Conservation (phyloP, 495 filamentous ascomycete genomes). For the Elasticomyces elasticus region DNA sequence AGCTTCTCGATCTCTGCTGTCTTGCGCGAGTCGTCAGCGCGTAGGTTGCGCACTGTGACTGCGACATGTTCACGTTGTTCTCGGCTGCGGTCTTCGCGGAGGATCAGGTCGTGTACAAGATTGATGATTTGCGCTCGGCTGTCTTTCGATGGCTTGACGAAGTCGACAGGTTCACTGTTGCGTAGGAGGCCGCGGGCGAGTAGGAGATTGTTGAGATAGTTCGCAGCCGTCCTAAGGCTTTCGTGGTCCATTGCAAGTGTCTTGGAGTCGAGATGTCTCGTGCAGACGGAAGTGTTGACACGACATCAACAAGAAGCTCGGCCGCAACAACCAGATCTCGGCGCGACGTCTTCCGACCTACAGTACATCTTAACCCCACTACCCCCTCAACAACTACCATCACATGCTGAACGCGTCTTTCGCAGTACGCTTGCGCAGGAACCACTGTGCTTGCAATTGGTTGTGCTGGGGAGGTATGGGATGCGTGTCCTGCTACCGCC, state of each 20-base stretch:
- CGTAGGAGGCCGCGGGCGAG: slow-evolving; percentile 80
- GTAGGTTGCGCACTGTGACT: slow-evolving; percentile 64
- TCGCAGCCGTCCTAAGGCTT: slow-evolving; percentile 77
- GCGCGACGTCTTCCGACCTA: too few species aligned
- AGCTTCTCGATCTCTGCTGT: slow-evolving; percentile 41
- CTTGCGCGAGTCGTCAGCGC: slow-evolving; percentile 43
- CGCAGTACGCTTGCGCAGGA: slow-evolving; percentile 1
- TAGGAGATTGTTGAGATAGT: slow-evolving; percentile 93
- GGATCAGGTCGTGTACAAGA: slow-evolving; percentile 81
- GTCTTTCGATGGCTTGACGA: slow-evolving; percentile 53
- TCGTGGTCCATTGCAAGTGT: slow-evolving; percentile 54
- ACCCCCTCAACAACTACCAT: too few species aligned
- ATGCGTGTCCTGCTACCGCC: neutral
- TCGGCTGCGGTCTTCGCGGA: slow-evolving; percentile 48
- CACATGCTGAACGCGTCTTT: too few species aligned
- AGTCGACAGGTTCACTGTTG: slow-evolving; percentile 76
- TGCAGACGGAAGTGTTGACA: too few species aligned
- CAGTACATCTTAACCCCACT: too few species aligned
- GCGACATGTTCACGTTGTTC: slow-evolving; percentile 78
- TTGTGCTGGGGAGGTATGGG: neutral
- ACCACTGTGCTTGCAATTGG: neutral
- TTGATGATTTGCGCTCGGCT: slow-evolving; percentile 84
- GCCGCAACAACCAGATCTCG: too few species aligned
- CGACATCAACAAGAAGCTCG: too few species aligned
- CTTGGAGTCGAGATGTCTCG: neutral